Evolutionary conservation across 2,329 filamentous ascomycete species (phyloP).

Genomic region (Aureobasidium sp.): DNA sequence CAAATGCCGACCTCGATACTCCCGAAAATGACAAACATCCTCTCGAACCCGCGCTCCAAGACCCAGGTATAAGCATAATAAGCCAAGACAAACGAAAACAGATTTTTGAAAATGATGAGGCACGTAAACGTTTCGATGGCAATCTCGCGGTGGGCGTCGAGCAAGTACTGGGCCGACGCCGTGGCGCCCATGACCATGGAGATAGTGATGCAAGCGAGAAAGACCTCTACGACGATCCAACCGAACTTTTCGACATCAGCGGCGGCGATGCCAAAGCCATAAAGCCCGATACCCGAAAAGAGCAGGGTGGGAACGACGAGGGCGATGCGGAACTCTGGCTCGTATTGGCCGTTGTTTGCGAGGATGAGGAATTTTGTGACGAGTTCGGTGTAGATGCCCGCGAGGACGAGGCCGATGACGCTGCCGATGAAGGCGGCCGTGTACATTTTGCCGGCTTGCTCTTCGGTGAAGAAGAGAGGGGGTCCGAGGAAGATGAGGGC

Average conservation of each 20-base stretch:
- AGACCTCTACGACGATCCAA: conserved; percentile 68
- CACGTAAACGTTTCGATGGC: conserved; percentile 85
- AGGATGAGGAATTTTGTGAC: conserved; percentile 63
- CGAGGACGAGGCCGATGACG: conserved; percentile 65
- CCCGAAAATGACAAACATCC: conserved; percentile 8
- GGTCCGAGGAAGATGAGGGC: conserved; percentile 73
- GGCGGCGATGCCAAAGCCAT: conserved; percentile 73
- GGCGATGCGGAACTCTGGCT: conserved; percentile 83
- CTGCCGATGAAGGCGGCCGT: conserved; percentile 79
- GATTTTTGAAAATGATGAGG: conserved; percentile 87
- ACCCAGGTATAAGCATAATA: conserved; percentile 14
- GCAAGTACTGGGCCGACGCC: conserved; percentile 76
- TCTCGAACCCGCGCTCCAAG: background rate
- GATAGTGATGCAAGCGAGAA: conserved; percentile 75
- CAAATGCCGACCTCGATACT: conserved; percentile 9
- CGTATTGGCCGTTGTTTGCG: conserved; percentile 73
- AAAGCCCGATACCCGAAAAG: conserved; percentile 69
- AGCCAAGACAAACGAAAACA: conserved; percentile 82
- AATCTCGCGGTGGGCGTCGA: conserved; percentile 84
- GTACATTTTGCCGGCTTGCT: conserved; percentile 80
- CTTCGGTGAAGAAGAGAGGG: conserved; percentile 74
- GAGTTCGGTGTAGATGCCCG: conserved; percentile 67
- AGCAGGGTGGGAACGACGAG: conserved; percentile 77
- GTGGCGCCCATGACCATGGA: conserved; percentile 92
- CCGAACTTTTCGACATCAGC: conserved; percentile 55